phyloP scores from a whole-genome alignment of 2,329 filamentous ascomycete species.

The Clonostachys chloroleuca region DNA sequence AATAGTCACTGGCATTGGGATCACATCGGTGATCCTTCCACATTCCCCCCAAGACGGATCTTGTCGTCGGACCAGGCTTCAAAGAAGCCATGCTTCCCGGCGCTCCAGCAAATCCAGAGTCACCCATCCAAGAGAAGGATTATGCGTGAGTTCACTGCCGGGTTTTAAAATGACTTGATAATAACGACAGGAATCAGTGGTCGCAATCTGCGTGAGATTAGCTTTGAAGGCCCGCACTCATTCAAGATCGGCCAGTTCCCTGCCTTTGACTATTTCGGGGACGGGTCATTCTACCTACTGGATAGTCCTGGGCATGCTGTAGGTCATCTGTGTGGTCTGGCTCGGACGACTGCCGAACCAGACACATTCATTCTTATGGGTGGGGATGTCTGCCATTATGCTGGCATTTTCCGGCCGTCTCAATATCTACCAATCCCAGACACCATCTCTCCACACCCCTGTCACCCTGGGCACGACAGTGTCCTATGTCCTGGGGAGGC shows the following conservation, averaged over 20 bases:
- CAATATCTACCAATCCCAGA: constrained; percentile 22
- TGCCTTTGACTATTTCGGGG: constrained; percentile 35
- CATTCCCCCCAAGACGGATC: constrained; percentile 37
- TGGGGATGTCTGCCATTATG: constrained; percentile 35
- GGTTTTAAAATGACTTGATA: not conserved
- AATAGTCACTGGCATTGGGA: constrained; percentile 40
- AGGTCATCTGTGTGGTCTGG: constrained; percentile 34
- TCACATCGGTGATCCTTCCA: constrained; percentile 44
- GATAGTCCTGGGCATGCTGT: constrained; percentile 32
- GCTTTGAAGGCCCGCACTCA: constrained; percentile 9
- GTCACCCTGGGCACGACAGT: not conserved
- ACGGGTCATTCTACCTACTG: constrained; percentile 33
- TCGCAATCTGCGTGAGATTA: constrained; percentile 20
- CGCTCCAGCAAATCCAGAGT: constrained; percentile 27
- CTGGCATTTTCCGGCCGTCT: constrained; percentile 27
- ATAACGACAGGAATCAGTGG: constrained; percentile 18
- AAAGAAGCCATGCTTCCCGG: constrained; percentile 38
- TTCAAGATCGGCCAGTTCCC: constrained; percentile 26
- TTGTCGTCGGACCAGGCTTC: constrained; percentile 50
- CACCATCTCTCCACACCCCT: constrained; percentile 8
- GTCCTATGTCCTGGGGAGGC: not conserved
- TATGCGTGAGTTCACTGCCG: no score
- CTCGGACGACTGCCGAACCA: constrained; percentile 21
- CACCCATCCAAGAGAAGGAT: no score
- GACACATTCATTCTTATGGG: constrained; percentile 34